phyloP scores from a whole-genome alignment of 345 rosid species.

The Gossypium arboreum region DNA sequence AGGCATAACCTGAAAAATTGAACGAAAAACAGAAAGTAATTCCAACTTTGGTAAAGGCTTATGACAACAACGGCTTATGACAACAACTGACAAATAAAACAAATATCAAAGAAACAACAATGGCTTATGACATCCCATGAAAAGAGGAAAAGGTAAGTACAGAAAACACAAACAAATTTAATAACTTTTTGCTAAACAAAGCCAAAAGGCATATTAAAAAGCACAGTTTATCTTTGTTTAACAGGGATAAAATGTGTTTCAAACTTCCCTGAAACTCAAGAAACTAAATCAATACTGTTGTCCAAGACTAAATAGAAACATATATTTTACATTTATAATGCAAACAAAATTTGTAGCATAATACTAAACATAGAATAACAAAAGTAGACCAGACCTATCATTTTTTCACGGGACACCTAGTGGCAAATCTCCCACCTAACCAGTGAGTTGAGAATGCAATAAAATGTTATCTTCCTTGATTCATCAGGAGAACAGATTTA shows the following conservation, averaged over 20 bases:
- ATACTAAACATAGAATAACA: neutral
- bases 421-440: neutral
- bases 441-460: neutral
- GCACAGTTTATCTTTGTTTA: neutral
- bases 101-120: too few relatives aligned
- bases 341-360: neutral
- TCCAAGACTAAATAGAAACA: neutral
- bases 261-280: neutral
- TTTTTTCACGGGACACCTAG: neutral
- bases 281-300: neutral
- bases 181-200: too few relatives aligned
- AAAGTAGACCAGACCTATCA: neutral
- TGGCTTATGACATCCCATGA: too few relatives aligned
- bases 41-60: neutral
- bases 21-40: neutral
- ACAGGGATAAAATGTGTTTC: neutral
- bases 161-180: too few relatives aligned
- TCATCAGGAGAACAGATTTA: neutral
- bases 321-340: neutral
- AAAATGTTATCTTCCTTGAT: neutral
- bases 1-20: constrained; percentile 56
- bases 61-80: too few relatives aligned
- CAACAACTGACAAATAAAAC: too few relatives aligned
- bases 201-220: neutral
- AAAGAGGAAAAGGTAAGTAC: too few relatives aligned